phyloP scores from a whole-genome alignment of 306 rosid species.

The Hippophae gyantsensis region DNA sequence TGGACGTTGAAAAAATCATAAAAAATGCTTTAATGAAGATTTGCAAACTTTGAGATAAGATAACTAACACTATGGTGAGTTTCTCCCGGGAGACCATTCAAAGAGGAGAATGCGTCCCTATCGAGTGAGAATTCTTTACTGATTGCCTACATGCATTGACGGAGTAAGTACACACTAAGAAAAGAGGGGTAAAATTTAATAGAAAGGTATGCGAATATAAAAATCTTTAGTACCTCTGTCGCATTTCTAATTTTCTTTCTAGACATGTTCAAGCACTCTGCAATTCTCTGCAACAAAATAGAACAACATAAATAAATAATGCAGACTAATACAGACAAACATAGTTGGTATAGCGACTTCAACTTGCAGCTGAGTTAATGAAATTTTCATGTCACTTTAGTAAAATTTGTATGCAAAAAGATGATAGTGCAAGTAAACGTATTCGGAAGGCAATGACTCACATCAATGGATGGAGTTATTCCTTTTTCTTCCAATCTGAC shows the following conservation, averaged over 20 bases:
- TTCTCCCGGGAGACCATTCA: conserved; percentile 91
- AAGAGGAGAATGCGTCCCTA: conserved; percentile 90
- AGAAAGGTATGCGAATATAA: neutral
- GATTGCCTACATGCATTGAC: conserved; percentile 43
- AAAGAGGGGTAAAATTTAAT: neutral
- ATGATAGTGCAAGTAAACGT: conserved; percentile 5
- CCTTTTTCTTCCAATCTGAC: conserved; percentile 69
- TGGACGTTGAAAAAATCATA: neutral
- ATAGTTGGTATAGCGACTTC: conserved; percentile 1
- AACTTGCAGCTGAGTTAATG: neutral
- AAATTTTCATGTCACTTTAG: neutral
- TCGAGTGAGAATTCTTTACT: conserved; percentile 71
- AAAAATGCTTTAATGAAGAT: conserved; percentile 9
- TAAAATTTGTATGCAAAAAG: conserved; percentile 1
- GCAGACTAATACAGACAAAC: neutral
- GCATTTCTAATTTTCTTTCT: conserved; percentile 90
- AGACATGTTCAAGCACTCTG: conserved; percentile 77
- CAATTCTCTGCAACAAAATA: conserved; percentile 56
- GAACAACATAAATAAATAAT: conserved; percentile 6
- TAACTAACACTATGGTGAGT: conserved; percentile 67
- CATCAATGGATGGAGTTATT: conserved; percentile 83
- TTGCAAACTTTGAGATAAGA: conserved; percentile 15
- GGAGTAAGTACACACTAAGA: neutral
- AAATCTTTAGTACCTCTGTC: conserved; percentile 55
- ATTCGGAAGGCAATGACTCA: conserved; percentile 34